Percentiles rank a stretch among this genome's conserved stretches.
These are phyloP conservation scores for Ocimum tenuiflorum DNA, from an alignment of 257 asterid species.

Conservation along the genomic window DNA sequence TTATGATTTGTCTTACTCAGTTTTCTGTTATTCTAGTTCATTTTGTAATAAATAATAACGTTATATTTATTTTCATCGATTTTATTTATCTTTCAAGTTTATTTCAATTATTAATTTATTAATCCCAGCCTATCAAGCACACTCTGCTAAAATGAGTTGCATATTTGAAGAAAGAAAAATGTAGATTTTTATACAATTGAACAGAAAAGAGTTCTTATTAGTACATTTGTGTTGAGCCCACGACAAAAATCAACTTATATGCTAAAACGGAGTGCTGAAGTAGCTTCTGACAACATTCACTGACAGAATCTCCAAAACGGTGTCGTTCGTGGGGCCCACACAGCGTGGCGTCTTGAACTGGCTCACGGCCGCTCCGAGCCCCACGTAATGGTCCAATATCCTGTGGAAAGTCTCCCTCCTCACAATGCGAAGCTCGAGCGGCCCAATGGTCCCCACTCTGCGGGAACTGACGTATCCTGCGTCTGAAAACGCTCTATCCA, in stretches of 20 bases:
- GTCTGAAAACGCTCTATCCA: slow-evolving; percentile 65
- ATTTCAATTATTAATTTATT: no score
- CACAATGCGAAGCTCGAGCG: slow-evolving; percentile 65
- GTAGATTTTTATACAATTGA: slow-evolving; percentile 11
- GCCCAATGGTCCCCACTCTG: slow-evolving; percentile 48
- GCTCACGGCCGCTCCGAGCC: slow-evolving; percentile 88
- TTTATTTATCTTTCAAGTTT: no score
- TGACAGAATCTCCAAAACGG: slow-evolving; percentile 52
- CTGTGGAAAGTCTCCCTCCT: slow-evolving; percentile 71
- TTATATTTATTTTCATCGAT: no score
- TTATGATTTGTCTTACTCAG: no score
- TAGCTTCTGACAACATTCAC: slow-evolving; percentile 51
- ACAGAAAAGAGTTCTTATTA: slow-evolving; percentile 6
- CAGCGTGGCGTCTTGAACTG: slow-evolving; percentile 97
- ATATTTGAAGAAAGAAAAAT: no score
- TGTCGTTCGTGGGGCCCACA: slow-evolving; percentile 49
- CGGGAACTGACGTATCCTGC: slow-evolving; percentile 80
- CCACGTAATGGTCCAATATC: slow-evolving; percentile 84
- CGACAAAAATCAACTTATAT: neutral
- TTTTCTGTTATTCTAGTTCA: no score
- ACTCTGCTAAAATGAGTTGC: no score
- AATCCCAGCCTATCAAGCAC: no score
- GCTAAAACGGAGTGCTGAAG: slow-evolving; percentile 57
- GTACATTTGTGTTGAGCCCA: neutral
- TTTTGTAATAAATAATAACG: no score